Evolutionary conservation across 2,329 filamentous ascomycete species (phyloP).

Genomic region (Nectriaceae sp.): DNA sequence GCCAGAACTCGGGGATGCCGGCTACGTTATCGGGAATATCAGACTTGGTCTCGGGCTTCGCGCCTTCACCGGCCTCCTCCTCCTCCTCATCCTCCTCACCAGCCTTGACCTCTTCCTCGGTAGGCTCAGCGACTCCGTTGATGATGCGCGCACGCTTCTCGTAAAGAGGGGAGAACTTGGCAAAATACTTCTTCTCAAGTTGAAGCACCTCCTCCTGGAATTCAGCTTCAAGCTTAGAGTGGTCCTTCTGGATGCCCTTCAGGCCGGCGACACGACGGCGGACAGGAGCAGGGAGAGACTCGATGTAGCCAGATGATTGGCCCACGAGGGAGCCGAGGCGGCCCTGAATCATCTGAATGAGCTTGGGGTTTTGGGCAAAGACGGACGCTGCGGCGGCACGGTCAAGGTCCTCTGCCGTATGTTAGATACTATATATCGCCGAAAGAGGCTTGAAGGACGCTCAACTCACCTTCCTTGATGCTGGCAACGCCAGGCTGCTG

Average conservation of each 20-base stretch:
- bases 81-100: slow-evolving; percentile 82
- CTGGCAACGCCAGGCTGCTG: slow-evolving; percentile 92
- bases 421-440: not conserved
- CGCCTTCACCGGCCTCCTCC: slow-evolving; percentile 66
- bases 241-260: slow-evolving; percentile 98
- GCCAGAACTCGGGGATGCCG: slow-evolving; percentile 98
- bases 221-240: slow-evolving; percentile 96
- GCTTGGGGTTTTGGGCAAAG: slow-evolving; percentile 92
- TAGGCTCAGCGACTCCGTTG: slow-evolving; percentile 84
- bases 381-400: slow-evolving; percentile 84
- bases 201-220: slow-evolving; percentile 98
- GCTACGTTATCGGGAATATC: slow-evolving; percentile 59
- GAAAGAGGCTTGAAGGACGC: slow-evolving; percentile 1
- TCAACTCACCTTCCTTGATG: slow-evolving; percentile 89
- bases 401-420: slow-evolving; percentile 80
- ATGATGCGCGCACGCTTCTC: slow-evolving; percentile 91
- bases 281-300: slow-evolving; percentile 86
- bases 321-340: slow-evolving; percentile 92
- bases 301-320: slow-evolving; percentile 95
- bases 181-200: slow-evolving; percentile 99
- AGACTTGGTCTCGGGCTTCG: slow-evolving; percentile 56
- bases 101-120: slow-evolving; percentile 81
- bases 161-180: slow-evolving; percentile 97
- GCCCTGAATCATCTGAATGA: slow-evolving; percentile 97
- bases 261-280: slow-evolving; percentile 92